phyloP scores from a whole-genome alignment of 208 protist species.

The Trypanosoma congolense region DNA sequence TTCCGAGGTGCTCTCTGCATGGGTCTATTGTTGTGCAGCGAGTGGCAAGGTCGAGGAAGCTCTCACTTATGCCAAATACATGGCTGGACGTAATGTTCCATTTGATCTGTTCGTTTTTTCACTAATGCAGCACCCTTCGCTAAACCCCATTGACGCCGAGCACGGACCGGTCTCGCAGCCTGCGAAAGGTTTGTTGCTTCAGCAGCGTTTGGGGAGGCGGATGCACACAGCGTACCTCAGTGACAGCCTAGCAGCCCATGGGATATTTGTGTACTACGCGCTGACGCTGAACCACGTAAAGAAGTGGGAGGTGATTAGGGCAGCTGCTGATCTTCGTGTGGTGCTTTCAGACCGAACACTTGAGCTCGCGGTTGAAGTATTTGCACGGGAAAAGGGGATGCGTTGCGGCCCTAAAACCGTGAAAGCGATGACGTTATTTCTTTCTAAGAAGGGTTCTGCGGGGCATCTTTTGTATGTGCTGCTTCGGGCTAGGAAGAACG shows the following conservation, averaged over 20 bases:
- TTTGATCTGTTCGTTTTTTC: conserved; percentile 75
- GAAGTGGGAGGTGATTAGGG: conserved; percentile 78
- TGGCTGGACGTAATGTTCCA: conserved; percentile 39
- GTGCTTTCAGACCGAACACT: conserved; percentile 49
- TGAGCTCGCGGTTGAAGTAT: conserved; percentile 47
- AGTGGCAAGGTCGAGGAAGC: conserved; percentile 49
- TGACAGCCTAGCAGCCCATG: conserved; percentile 53
- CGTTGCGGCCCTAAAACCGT: conserved; percentile 67
- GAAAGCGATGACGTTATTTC: conserved; percentile 34
- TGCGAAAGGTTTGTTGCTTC: conserved; percentile 61
- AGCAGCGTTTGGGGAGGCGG: conserved; percentile 51
- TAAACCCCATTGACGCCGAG: conserved; percentile 33
- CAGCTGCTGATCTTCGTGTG: conserved; percentile 13
- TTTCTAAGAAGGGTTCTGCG: conserved; percentile 24
- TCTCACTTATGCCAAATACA: conserved; percentile 38
- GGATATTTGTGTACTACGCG: conserved; percentile 78
- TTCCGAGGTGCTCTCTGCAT: conserved; percentile 51
- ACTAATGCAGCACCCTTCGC: conserved; percentile 68
- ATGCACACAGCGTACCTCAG: conserved; percentile 17
- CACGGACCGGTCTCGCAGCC: conserved; percentile 27
- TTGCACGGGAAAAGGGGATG: conserved; percentile 57
- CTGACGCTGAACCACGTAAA: conserved; percentile 64
- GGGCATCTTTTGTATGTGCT: conserved; percentile 56
- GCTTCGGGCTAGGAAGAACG: conserved; percentile 52
- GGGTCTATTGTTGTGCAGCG: conserved; percentile 66